These are phyloP conservation scores for Glonium stellatum DNA, from an alignment of 495 filamentous ascomycete species.

Conservation along the genomic window DNA sequence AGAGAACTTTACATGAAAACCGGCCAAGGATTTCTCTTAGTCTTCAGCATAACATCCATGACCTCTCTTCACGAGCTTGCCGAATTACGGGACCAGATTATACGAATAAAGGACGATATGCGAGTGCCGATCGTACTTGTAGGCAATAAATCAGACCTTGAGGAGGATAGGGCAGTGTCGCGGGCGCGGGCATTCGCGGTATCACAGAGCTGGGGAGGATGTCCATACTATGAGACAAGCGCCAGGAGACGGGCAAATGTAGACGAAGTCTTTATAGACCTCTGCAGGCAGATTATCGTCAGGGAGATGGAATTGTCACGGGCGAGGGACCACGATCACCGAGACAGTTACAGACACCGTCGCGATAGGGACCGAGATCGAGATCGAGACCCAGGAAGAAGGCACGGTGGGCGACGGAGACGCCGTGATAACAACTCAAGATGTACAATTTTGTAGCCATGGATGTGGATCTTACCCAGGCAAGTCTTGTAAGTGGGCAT, in stretches of 20 bases:
- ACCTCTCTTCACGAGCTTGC: slow-evolving; percentile 79
- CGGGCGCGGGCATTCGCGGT: slow-evolving; percentile 78
- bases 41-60: slow-evolving; percentile 91
- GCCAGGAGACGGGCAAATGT: slow-evolving; percentile 83
- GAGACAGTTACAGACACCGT: background rate
- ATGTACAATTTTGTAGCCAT: slow-evolving; percentile 2
- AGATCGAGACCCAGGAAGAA: background rate
- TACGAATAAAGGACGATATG: slow-evolving; percentile 92
- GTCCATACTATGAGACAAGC: slow-evolving; percentile 92
- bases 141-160: slow-evolving; percentile 94
- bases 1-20: slow-evolving; percentile 95
- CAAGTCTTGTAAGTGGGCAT: background rate
- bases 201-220: slow-evolving; percentile 79
- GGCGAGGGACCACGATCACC: background rate
- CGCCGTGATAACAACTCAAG: background rate
- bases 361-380: background rate
- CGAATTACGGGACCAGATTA: slow-evolving; percentile 89
- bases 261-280: slow-evolving; percentile 88
- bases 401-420: background rate
- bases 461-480: background rate
- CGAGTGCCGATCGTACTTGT: slow-evolving; percentile 91
- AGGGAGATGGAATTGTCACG: slow-evolving; percentile 47
- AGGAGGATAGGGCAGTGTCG: slow-evolving; percentile 81
- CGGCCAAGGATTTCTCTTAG: slow-evolving; percentile 90
- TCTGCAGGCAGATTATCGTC: slow-evolving; percentile 85